Base-by-base conservation (phyloP, 2,329 filamentous ascomycete genomes). In the Sclerotinia trifoliorum region DNA sequence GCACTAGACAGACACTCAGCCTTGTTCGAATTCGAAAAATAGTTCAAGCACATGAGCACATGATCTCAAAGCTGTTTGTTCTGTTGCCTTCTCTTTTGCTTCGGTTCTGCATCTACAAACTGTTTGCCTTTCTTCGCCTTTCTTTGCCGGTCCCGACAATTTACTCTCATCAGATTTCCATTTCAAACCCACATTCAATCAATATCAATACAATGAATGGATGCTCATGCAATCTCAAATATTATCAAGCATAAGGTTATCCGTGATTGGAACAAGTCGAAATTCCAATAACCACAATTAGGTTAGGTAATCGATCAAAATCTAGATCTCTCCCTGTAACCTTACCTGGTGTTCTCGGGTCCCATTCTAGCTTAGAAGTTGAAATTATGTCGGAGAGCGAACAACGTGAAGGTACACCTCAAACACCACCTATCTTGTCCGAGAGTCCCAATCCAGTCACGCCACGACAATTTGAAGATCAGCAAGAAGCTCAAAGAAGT, bases 361-460 rank as follows among this genome's bases (percentile, higher is more conserved):
- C 42, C 58, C 58, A 35, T 49, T 21, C 19, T 49, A 51, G 48
- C 32, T 6, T 26, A 39, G 13, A 35, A 51, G 29, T 17, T 17
- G 29, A 62, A 66, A 62, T 67, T 42, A 67, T 67, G 65, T 61
- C 65, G 42, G 56, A 54, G 29, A 52, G 52, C 26, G 55, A 67
- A 29, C 65, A 67, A 42, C 44, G 44, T 42, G 44, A 62, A 61
- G 46, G 48, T 19, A 65, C 61, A 60, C 66, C 57, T 52, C 57
- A 68, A 55, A 39, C 66, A 44, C 65, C 66, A 44, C 65, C 65
- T 13, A 70, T 68, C 29, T 68, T 71, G 51, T 71, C 73, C 13
- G 70, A 74, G 42, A 70, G 67, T 52, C 71, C 70, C 21, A 68
- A 65, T 46, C 70, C 69, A 29, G 57, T 58, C 21, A 68, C 56